Base-by-base conservation (phyloP, 345 rosid genomes). In the Physaria fendleri region DNA sequence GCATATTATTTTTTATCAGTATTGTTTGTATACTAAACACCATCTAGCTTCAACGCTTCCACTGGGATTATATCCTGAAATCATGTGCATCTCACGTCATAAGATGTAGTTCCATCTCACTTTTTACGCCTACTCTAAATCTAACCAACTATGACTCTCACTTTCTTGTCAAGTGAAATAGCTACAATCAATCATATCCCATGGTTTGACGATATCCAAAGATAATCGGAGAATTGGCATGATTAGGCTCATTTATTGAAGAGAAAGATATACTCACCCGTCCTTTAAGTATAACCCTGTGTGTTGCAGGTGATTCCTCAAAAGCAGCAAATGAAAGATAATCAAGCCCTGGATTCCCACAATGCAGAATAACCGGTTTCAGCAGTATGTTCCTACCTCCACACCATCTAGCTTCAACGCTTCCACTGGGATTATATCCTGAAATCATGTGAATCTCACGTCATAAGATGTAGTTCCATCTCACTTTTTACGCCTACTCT, bases 321-420 rank as follows among this genome's bases (percentile, higher is more conserved):
- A 59, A 59, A n/a, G 95, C 88, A 71, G 93, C 90, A 68, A 80
- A 87, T 10, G 90, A 82, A 44, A 92, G 65, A 72, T 78, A 92
- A 75, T 92, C 95, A 40, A 88, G 62, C 38, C 96, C 98, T 88
- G 61, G 53, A 68, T 39, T 41, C 6, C n/a, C 38, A 54, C 12
- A 18, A 23, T 6, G 5, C 22, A 59, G 8, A 32, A 32, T 5
- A 43, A 32, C 23, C 28, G 8, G 22, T 5, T 40, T 57, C 29
- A 57, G 39, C 8, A 67, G 75, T 85, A 83, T n/a, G 74, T 27
- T 66, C 96, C 93, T 18, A 75, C 65, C 8, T 74, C 78, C 38
- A 81, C 76, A 56, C 58, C 74, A 17, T 88, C 93, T 0, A 85
- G 85, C 60, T 83, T 88, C 29, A 85, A 38, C 21, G 70, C 88